Evolutionary conservation across 1,139 yeast species (phyloP), one percentile per base, ranked within the genome.

Genomic region (Candida sanyaensis): DNA sequence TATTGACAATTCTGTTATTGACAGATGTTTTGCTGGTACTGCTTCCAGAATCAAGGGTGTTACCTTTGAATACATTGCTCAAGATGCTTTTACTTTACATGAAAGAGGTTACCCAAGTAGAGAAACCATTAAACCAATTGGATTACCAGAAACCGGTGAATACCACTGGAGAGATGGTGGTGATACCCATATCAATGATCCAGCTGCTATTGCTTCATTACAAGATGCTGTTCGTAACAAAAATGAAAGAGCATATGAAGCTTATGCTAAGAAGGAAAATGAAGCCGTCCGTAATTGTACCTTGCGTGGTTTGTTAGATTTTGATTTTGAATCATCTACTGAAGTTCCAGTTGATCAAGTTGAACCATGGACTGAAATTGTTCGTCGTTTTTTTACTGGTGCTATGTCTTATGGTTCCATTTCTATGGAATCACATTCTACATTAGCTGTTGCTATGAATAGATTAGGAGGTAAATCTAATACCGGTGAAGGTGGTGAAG

Each of bases 401-500:
- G 99, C 99, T 50, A 93, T 93, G 99, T 91, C 97, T 5, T 93
- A 93, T 63, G 99, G 99, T 63, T 92, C 98, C 45, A 93, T 93
- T 65, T 92, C 98, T 7, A 88, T 92, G 96, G 99, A 93, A 71
- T 91, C 97, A 2, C 99, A 93, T 70, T 90, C 97, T 3, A 92
- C 99, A 8, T 76, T 93, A 60, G 99, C 99, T 11, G 96, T 93
- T 50, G 99, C 99, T 44, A 93, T 93, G 99, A 93, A 93, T 75
- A 80, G 98, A 69, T 78, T 93, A 58, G 98, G 98, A 47, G 99
- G 97, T 61, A 93, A 91, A 71, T 90, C 97, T 45, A 93, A 93
- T 69, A 92, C 98, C 54, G 99, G 99, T 75, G 99, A 93, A 77
- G 99, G 99, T 77, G 99, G 99, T 77, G 99, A 93, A 71, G 98